Conservation (phyloP, 2,329 filamentous ascomycete species). For the Kalmusia sp. region DNA sequence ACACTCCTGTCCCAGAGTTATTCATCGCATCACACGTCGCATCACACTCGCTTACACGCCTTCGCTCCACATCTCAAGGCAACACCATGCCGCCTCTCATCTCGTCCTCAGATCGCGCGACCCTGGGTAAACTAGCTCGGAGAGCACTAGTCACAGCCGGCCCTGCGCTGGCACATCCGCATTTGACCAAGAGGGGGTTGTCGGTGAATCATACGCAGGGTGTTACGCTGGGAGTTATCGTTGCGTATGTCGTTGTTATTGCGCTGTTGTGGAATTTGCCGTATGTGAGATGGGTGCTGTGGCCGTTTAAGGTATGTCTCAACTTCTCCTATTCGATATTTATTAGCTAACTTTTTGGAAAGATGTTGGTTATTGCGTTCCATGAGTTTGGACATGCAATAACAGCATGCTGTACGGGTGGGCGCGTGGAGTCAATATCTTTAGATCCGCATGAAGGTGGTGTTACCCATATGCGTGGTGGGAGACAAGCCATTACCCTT, state of each 20-base stretch:
- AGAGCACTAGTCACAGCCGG: constrained; percentile 34
- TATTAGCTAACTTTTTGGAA: constrained; percentile 9
- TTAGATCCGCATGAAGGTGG: constrained; percentile 79
- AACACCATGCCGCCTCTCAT: constrained; percentile 28
- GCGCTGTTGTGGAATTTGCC: constrained; percentile 81
- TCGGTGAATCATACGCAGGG: constrained; percentile 72
- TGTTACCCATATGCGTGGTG: constrained; percentile 78
- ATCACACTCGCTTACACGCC: constrained; percentile 1
- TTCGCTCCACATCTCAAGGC: background rate
- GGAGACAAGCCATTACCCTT: constrained; percentile 72
- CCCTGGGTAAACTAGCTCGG: constrained; percentile 33
- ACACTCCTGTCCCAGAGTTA: background rate
- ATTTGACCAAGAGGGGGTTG: constrained; percentile 58
- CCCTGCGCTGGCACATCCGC: constrained; percentile 31
- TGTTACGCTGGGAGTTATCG: constrained; percentile 75
- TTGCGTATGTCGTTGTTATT: constrained; percentile 74
- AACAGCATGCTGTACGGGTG: constrained; percentile 74
- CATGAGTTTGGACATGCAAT: constrained; percentile 81
- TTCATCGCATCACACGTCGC: background rate
- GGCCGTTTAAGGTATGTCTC: constrained; percentile 75
- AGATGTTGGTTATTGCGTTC: constrained; percentile 86
- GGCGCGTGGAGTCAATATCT: constrained; percentile 75
- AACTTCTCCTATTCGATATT: background rate
- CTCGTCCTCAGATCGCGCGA: constrained; percentile 16
- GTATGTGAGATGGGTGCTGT: constrained; percentile 75